Evolutionary conservation across 148 eudicot genomes (phyloP), one percentile per base, ranked within the genome.

Genomic region (Chenopodium quinoa): DNA sequence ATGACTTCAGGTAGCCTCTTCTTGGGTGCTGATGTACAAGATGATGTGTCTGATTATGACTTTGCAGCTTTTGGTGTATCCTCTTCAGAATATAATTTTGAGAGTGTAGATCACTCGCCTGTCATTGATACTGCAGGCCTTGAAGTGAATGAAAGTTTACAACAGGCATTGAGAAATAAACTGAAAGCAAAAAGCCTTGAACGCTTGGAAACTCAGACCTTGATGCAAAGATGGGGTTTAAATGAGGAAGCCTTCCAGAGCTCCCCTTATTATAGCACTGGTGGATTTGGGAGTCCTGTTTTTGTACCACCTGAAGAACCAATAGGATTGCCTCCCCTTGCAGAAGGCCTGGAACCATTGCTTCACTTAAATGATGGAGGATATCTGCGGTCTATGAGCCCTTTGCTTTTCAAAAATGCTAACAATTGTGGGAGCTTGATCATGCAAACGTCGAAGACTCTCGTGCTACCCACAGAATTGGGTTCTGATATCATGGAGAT

Each of bases 151-250:
- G 75, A 82, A 84, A 84, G 84, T 72, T 88, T 73, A 54, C 83
- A 82, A 23, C 81, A 78, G 58, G 67, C 81, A 79, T 78, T 70
- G 62, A 79, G 71, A 77, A 86, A 82, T 47, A 91, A 86, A 83
- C 78, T 90, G 80, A 89, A 87, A 81, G 95, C 91, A 78, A 86
- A 87, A 58, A 75, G 74, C 81, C 85, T 97, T 65, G 99, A 97
- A 84, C 89, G 81, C 67, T 79, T 92, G 83, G 98, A 94, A 84
- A 92, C 93, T 27, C 92, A 91, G 80, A 89, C 90, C 69, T 90
- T 97, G 80, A 97, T 94, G 99, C 91, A 86, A 67, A 87, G 88
- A 75, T 97, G 97, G 97, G 98, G 98, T 63, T 67, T 97, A 68
- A 76, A 91, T 52, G 98, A 97, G 88, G 90, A 87, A 48, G 88